Conservation (phyloP, 805 yeast genomes). For the Candida alai region DNA sequence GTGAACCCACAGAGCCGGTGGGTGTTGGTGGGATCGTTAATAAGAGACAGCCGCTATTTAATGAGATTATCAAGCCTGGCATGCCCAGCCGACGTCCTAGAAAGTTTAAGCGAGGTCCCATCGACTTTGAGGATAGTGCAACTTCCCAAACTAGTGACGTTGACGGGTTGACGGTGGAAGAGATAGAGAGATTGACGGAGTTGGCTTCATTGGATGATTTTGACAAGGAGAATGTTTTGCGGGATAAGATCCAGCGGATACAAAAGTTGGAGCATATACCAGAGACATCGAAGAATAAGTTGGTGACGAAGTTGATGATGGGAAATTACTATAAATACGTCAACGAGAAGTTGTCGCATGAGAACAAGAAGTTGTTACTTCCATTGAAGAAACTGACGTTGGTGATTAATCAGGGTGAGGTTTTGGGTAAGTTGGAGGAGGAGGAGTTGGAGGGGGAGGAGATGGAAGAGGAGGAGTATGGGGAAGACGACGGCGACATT, state of each 20-base stretch:
- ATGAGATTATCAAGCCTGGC: conserved; percentile 51
- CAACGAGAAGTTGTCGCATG: conserved; percentile 24
- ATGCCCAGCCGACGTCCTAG: conserved; percentile 7
- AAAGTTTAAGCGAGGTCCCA: conserved; percentile 12
- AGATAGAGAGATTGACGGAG: conserved; percentile 33
- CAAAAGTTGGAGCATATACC: conserved; percentile 32
- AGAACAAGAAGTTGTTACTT: conserved; percentile 11
- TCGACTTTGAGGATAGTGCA: conserved; percentile 14
- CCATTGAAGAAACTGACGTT: conserved; percentile 15
- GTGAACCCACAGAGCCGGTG: conserved; percentile 44
- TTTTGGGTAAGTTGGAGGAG: conserved; percentile 6
- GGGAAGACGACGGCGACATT: conserved; percentile 19
- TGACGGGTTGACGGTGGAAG: conserved; percentile 34
- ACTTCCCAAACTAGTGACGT: conserved; percentile 20
- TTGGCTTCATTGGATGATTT: conserved; percentile 35
- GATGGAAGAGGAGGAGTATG: conserved; percentile 9
- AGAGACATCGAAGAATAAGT: conserved; percentile 42
- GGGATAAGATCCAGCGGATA: conserved; percentile 48
- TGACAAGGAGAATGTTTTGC: conserved; percentile 32
- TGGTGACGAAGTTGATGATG: conserved; percentile 67
- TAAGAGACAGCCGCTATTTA: conserved; percentile 45
- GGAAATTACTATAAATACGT: conserved; percentile 55
- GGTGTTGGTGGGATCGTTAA: conserved; percentile 49
- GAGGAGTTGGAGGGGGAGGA: conserved; percentile 7
- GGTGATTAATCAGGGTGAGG: conserved; percentile 12